These are phyloP conservation scores for Pseudoneurospora amorphoporcata DNA, from an alignment of 495 filamentous ascomycete species.

Conservation along the genomic window DNA sequence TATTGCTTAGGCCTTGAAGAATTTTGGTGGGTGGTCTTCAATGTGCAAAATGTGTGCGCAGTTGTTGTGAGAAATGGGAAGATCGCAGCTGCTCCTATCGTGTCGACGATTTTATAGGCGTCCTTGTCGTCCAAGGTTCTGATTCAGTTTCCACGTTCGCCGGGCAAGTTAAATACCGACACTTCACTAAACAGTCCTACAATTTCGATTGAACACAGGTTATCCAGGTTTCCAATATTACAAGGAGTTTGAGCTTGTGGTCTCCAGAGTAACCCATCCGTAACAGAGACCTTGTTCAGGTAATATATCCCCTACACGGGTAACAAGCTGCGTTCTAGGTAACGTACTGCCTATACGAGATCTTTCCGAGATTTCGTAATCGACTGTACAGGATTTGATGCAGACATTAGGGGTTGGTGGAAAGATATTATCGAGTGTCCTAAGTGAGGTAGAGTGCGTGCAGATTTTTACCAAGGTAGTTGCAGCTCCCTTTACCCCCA, in stretches of 20 bases:
- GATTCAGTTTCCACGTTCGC: background rate
- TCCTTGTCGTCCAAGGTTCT: background rate
- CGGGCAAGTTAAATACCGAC: background rate
- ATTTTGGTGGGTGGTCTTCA: too few relatives aligned
- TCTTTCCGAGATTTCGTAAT: fast-evolving
- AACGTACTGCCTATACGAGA: background rate
- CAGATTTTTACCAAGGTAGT: background rate
- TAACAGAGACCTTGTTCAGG: background rate
- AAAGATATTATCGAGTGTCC: background rate
- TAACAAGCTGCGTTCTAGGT: background rate
- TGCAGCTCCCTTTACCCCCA: background rate
- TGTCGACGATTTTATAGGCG: background rate
- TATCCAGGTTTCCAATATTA: background rate
- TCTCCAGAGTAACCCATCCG: background rate
- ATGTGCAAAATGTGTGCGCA: too few relatives aligned
- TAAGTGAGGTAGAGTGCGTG: background rate
- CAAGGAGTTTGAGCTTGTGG: background rate
- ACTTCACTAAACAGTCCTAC: background rate
- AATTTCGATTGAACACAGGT: background rate
- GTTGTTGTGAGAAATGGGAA: background rate
- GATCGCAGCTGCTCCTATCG: background rate
- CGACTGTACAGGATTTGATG: background rate
- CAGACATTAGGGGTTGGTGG: background rate
- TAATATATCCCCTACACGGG: background rate
- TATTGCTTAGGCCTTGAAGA: too few relatives aligned